phyloP scores from a whole-genome alignment of 768 basidiomycete genomes.

The Pisolithus albus region DNA sequence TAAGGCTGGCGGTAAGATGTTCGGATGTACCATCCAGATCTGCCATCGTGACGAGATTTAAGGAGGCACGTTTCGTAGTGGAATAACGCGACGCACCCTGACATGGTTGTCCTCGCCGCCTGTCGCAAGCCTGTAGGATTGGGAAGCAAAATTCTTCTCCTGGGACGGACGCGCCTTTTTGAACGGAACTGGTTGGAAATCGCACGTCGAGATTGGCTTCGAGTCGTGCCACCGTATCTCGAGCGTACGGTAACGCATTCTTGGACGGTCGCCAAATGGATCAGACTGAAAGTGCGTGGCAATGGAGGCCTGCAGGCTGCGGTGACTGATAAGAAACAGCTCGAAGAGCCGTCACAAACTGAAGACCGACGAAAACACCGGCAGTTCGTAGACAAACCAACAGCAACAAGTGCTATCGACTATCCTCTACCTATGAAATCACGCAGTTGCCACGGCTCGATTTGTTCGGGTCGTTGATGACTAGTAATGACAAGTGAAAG shows the following conservation, averaged over 20 bases:
- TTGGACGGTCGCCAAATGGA: conserved; percentile 6
- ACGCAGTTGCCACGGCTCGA: conserved; percentile 8
- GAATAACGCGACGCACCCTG: conserved; percentile 54
- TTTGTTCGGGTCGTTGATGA: conserved; percentile 6
- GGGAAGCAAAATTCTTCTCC: conserved; percentile 50
- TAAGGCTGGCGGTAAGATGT: conserved; percentile 65
- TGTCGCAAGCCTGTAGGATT: conserved; percentile 88
- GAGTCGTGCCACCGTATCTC: conserved; percentile 97
- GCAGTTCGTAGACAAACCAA: background rate
- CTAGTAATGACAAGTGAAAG: too few relatives aligned
- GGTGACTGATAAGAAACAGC: background rate
- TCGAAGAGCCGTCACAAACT: background rate
- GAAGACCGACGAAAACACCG: too few relatives aligned
- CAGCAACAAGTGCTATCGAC: background rate
- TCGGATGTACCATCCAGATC: conserved; percentile 95
- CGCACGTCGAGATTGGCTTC: conserved; percentile 92
- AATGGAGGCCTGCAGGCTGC: background rate
- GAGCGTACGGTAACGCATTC: conserved; percentile 82
- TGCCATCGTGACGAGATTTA: conserved; percentile 23
- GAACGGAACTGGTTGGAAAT: conserved; percentile 83
- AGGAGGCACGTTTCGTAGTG: conserved; percentile 9
- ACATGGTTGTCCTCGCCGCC: conserved; percentile 97
- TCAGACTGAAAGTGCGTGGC: background rate
- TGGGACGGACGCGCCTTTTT: conserved; percentile 71
- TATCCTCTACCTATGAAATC: background rate